Base-by-base conservation (phyloP, 805 yeast genomes). In the Candida krabiensis region DNA sequence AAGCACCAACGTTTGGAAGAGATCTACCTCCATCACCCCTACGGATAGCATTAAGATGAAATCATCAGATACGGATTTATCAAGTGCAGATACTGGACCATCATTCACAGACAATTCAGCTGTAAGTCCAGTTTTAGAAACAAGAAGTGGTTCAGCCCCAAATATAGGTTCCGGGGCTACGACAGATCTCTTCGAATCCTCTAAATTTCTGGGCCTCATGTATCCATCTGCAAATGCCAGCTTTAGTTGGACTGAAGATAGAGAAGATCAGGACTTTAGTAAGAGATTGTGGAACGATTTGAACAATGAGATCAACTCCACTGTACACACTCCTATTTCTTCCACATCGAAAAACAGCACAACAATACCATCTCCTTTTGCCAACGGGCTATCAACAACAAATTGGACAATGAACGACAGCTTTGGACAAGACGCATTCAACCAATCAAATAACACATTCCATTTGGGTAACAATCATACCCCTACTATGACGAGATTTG, bases 211-310 rank as follows among this genome's bases (percentile, higher is more conserved):
- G 27, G 43, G 33, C 22, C 28, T 37, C 5, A 22, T 38, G 8
- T 29, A 28, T 26, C 39, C 40, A 2, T 13, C 44, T 3, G 22
- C 40, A 19, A 11, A 15, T 3, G 6, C 41, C 15, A 36, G 25
- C 16, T 39, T 48, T 23, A 42, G 26, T 21, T 53, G 58, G 58
- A 49, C 46, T 9, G 53, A 49, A 26, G 49, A 44, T 12, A 43
- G 43, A 18, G 45, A 33, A 3, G 46, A 43, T n/a, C 42, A 38
- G 28, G 47, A 40, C 4, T 41, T 46, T 22, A 19, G 34, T 11
- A 39, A 37, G 28, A 34, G 33, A 7, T 28, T 53, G 18, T 53
- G 58, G 58, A 36, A 37, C 18, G 53, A 49, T 26, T 39, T 42
- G 5, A 41, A 40, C 19, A 30, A 37, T 24, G 47, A 46, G 19